Conservation (phyloP, 1,284 basidiomycete genomes). For the Cystobasidium slooffiae region DNA sequence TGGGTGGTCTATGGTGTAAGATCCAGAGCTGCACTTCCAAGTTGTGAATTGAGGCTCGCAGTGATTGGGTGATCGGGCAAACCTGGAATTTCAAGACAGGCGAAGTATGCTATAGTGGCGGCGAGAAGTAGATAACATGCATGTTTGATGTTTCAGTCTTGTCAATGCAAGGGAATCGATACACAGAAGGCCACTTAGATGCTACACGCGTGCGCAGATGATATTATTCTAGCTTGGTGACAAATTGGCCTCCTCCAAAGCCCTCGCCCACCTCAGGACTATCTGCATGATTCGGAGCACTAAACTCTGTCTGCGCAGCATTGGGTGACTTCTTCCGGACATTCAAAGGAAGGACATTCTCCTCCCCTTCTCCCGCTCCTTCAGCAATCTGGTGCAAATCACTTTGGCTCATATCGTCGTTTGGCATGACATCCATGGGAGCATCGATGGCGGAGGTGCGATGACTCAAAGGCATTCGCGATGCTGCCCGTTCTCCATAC, state of each 20-base stretch:
- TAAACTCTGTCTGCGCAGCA: slow-evolving; percentile 3
- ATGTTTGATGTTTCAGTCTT: no score
- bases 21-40: no score
- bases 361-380: slow-evolving; percentile 2
- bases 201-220: no score
- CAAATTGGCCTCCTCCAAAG: slow-evolving; percentile 11
- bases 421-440: slow-evolving; percentile 36
- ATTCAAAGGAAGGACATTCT: slow-evolving; percentile 33
- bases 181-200: no score
- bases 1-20: no score
- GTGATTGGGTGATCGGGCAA: no score
- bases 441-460: slow-evolving; percentile 44
- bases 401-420: slow-evolving; percentile 26
- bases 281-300: neutral
- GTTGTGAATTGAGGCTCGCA: no score
- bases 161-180: no score
- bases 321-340: slow-evolving; percentile 25
- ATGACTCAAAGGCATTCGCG: slow-evolving; percentile 17
- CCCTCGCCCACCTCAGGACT: neutral
- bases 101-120: no score
- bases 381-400: slow-evolving; percentile 12
- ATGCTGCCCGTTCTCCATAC: slow-evolving; percentile 17
- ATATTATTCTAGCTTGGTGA: slow-evolving; percentile 12
- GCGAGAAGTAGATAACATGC: no score
- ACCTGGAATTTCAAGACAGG: no score